Base-by-base conservation (phyloP, 139 green algal genomes). In the Volvox reticuliferus region DNA sequence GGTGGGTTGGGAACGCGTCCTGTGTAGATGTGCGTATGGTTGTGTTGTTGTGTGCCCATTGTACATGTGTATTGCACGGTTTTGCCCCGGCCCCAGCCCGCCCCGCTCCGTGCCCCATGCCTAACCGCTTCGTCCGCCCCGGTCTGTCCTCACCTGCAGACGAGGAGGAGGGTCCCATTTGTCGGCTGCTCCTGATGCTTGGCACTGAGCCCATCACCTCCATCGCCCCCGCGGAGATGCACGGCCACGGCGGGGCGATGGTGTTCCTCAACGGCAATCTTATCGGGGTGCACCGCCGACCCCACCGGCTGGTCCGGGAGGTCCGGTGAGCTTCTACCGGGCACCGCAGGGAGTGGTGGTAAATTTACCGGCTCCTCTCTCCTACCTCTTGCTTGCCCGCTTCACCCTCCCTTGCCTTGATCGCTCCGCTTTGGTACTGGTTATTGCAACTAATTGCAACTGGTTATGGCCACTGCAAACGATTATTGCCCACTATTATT, bases 191-290 rank as follows among this genome's bases (percentile, higher is more conserved):
- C 20, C 89, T 93, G 91, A 94, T 96, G 88, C 95, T 99, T 89
- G 93, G 97, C 55, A 95, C 97, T 50, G 94, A 98, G 93, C 96
- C 97, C 2, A 88, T 96, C 50, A 91, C 80, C 33, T 18, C 93
- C 82, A 61, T 99, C 30, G 91, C 91, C 50, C 88, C 92, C 36
- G 79, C 93, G 5, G 97, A 99, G 95, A 92, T 99, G 82, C 97
- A 98, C 88, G 80, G 88, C 65, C 90, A 82, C 28, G 93, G 91
- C 65, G 78, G 93, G 13, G 95, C 96, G 26, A 82, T 98, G 12
- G 97, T 99, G 35, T 98, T 99, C 89, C 95, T 99, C 63, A 99
- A 99, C 90, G 98, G 98, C 71, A 95, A 87, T 78, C 96, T 99
- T 28, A 86, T 99, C 50, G 98, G 98, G 2, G 91, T 97, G 68